phyloP scores from a whole-genome alignment of 73 alveolate genomes.

The Paramecium primaurelia region DNA sequence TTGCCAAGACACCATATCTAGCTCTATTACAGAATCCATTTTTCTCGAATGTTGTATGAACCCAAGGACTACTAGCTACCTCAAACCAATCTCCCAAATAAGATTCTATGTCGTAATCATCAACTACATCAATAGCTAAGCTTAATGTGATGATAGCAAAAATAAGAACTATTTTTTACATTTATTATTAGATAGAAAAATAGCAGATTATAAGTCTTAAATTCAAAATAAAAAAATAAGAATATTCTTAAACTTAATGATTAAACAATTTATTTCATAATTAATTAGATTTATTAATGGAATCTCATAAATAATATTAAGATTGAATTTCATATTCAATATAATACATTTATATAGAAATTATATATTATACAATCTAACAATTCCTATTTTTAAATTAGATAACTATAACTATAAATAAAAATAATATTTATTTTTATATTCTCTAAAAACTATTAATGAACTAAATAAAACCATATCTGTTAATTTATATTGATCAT shows the following conservation, averaged over 20 bases:
- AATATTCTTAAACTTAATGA: not conserved
- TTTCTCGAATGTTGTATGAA: constrained; percentile 19
- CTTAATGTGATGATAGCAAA: not conserved
- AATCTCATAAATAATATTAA: too few species aligned
- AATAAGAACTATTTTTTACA: not conserved
- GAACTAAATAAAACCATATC: not conserved
- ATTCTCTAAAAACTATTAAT: not conserved
- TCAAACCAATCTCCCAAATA: constrained; percentile 51
- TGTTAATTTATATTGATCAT: not conserved
- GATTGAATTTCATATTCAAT: too few species aligned
- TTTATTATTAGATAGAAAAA: not conserved
- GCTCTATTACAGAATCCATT: constrained; percentile 1
- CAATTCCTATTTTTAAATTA: too few species aligned
- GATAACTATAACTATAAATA: too few species aligned
- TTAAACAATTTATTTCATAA: too few species aligned
- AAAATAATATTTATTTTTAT: too few species aligned
- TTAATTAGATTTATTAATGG: too few species aligned
- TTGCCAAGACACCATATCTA: not conserved
- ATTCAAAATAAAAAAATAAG: not conserved
- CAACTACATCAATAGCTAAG: not conserved
- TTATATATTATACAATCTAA: too few species aligned
- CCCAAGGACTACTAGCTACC: constrained; percentile 47
- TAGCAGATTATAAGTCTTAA: not conserved
- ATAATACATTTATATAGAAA: too few species aligned
- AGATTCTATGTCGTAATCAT: not conserved